Conservation (phyloP, 345 rosid species). For the Boechera divaricarpa region DNA sequence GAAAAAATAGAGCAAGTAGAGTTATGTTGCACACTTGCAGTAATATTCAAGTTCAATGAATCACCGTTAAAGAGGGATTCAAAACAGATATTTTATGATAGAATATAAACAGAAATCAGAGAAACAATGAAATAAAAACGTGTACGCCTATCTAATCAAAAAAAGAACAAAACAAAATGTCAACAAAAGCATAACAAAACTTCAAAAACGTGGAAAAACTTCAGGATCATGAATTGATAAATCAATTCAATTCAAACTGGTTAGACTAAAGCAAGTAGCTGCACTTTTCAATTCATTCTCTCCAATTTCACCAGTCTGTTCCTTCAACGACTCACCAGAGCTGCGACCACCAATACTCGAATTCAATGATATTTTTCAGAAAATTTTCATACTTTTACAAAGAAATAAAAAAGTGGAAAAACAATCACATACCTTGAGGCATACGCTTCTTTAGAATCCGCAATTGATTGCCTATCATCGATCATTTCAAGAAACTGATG, state of each 20-base stretch:
- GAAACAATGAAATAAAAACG: not conserved
- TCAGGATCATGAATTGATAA: not conserved
- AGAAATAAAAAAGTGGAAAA: not conserved
- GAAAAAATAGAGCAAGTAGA: not conserved
- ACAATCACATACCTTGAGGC: constrained; percentile 56
- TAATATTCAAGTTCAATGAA: not conserved
- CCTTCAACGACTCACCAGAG: constrained; percentile 70
- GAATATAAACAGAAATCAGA: too few species aligned
- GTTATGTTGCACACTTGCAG: not conserved
- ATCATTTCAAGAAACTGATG: constrained; percentile 78
- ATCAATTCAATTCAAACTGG: constrained; percentile 62
- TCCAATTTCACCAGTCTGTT: constrained; percentile 54
- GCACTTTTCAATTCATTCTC: constrained; percentile 85
- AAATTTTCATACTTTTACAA: not conserved
- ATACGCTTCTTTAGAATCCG: constrained; percentile 64
- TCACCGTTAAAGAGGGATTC: not conserved
- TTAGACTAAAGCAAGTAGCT: constrained; percentile 83
- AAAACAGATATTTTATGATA: too few species aligned
- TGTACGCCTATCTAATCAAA: not conserved
- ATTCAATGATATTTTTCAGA: not conserved
- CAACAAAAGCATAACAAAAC: not conserved
- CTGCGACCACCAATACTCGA: constrained; percentile 46
- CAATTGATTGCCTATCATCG: constrained; percentile 80
- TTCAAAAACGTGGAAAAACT: not conserved
- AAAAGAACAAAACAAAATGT: not conserved